A percentile compares a stretch with the other conserved stretches of the same genome.
Evolutionary conservation across 1,139 yeast genomes (phyloP).

Genomic region (Yamadazyma spencermartinsiae): DNA sequence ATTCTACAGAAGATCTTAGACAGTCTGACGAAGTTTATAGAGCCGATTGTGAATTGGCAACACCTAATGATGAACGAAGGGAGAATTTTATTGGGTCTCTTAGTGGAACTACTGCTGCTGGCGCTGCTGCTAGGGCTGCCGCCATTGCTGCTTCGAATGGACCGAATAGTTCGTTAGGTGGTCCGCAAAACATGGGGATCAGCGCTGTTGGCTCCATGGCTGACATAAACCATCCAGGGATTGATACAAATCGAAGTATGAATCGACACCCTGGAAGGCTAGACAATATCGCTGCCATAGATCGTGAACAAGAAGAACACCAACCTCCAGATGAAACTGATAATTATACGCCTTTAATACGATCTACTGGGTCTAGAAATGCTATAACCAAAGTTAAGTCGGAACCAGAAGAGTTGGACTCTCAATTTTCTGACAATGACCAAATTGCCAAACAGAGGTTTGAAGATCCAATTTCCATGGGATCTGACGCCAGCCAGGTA

Average conservation of each 20-base stretch:
- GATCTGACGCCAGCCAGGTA: neutral
- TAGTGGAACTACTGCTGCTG: constrained; percentile 10
- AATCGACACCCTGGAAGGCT: neutral
- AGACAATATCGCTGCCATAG: constrained; percentile 1
- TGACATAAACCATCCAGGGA: no score
- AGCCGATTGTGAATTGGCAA: constrained; percentile 22
- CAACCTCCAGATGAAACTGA: neutral
- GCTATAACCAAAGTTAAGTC: neutral
- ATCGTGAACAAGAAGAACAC: constrained; percentile 1
- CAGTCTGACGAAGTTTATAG: constrained; percentile 37
- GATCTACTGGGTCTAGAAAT: no score
- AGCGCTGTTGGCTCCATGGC: no score
- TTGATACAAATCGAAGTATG: neutral
- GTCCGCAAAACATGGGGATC: no score
- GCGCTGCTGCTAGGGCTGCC: constrained; percentile 11
- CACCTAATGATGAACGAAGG: constrained; percentile 10
- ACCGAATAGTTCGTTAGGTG: neutral
- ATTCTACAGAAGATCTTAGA: constrained; percentile 28
- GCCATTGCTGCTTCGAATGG: constrained; percentile 5
- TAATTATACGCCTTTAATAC: neutral
- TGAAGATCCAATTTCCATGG: neutral
- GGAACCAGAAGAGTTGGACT: neutral
- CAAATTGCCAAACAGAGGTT: neutral
- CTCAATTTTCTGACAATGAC: neutral
- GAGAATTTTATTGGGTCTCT: constrained; percentile 11